phyloP scores from a whole-genome alignment of 371 early-diverging fungal genomes.

The Mucor mucedo region DNA sequence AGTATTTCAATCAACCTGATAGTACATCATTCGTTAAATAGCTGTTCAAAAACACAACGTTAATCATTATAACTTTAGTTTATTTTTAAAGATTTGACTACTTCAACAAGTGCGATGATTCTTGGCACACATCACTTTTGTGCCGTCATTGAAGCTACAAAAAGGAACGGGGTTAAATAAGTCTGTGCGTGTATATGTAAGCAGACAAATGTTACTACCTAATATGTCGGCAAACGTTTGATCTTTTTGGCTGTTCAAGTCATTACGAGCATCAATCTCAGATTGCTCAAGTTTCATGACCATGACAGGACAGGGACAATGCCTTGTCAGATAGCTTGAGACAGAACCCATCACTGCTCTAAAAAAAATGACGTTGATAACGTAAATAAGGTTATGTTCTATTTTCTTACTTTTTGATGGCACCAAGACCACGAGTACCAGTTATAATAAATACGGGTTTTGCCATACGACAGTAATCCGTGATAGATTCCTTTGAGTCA shows the following conservation, averaged over 20 bases:
- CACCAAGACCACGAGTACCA: constrained; percentile 36
- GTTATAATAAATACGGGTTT: constrained; percentile 39
- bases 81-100: no score
- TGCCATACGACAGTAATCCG: constrained; percentile 37
- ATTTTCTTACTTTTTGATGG: constrained; percentile 36
- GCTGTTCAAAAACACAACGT: no score
- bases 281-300: constrained; percentile 33
- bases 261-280: constrained; percentile 39
- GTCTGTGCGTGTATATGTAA: background rate
- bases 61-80: no score
- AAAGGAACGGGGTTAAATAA: no score
- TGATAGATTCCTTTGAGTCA: constrained; percentile 38
- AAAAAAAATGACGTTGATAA: background rate
- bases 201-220: constrained; percentile 4
- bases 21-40: no score
- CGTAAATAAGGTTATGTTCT: background rate
- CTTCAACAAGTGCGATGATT: no score
- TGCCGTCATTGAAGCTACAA: no score
- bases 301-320: constrained; percentile 48
- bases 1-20: no score
- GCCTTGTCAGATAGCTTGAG: constrained; percentile 31
- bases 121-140: no score
- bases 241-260: constrained; percentile 21
- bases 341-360: constrained; percentile 44
- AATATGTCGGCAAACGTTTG: constrained; percentile 24